Percentiles rank a stretch among this genome's conserved stretches.
Evolutionary conservation across 140 eudicot genomes (phyloP).

Genomic region (Erigeron philadelphicus): DNA sequence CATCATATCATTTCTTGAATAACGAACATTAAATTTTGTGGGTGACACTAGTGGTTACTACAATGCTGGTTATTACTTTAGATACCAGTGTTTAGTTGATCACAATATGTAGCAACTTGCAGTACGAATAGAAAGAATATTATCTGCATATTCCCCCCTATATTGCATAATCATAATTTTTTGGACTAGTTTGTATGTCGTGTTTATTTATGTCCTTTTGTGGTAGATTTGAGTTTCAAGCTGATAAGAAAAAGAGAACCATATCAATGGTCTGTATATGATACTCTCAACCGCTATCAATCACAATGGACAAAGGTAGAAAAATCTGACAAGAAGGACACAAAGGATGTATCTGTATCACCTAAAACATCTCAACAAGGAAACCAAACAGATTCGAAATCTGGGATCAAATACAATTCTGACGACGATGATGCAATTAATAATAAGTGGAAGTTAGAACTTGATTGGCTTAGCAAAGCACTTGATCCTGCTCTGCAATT

Average conservation of each 20-base stretch:
- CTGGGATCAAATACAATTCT: constrained; percentile 36
- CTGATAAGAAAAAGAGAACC: constrained; percentile 39
- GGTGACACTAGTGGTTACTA: not conserved
- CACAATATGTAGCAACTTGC: not conserved
- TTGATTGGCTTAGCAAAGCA: constrained; percentile 80
- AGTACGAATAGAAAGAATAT: not conserved
- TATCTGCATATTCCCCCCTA: not conserved
- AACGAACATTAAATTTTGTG: not conserved
- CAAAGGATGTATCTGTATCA: constrained; percentile 33
- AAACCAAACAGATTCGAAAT: constrained; percentile 24
- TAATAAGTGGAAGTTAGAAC: constrained; percentile 62
- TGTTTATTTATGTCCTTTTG: constrained; percentile 16
- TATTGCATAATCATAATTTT: not conserved
- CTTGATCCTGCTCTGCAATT: constrained; percentile 86
- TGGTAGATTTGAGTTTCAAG: constrained; percentile 45
- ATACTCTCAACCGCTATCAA: constrained; percentile 43
- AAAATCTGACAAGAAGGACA: constrained; percentile 26
- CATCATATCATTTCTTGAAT: too few relatives aligned
- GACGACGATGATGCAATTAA: constrained; percentile 45
- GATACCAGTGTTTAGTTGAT: not conserved
- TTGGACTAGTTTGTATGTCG: not conserved
- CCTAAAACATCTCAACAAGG: constrained; percentile 26
- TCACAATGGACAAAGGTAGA: constrained; percentile 50
- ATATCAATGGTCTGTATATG: constrained; percentile 33
- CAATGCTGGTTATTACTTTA: not conserved